phyloP scores from a whole-genome alignment of 345 rosid genomes.

The Camelina sativa region DNA sequence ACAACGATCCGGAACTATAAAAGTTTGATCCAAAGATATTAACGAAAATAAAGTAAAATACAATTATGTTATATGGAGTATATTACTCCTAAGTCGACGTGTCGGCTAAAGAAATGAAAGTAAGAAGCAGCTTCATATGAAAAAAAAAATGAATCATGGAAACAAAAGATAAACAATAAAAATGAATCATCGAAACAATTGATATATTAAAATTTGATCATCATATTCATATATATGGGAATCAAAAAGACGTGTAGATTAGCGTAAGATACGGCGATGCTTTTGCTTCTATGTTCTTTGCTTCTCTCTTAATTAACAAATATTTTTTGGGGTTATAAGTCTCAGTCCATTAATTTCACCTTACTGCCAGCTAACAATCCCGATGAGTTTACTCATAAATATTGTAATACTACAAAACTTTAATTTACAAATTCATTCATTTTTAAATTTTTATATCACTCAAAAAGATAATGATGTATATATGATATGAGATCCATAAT shows the following conservation, averaged over 20 bases:
- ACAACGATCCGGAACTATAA: not conserved
- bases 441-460: constrained; percentile 8
- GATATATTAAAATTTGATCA: constrained; percentile 17
- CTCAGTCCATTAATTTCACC: constrained; percentile 47
- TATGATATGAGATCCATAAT: constrained; percentile 33
- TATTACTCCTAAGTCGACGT: constrained; percentile 37
- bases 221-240: constrained; percentile 36
- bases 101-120: constrained; percentile 38
- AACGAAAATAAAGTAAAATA: not conserved
- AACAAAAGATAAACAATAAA: not conserved
- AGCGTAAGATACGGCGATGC: constrained; percentile 49
- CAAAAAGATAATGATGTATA: constrained; percentile 31
- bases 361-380: constrained; percentile 52
- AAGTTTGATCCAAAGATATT: not conserved
- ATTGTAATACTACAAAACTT: constrained; percentile 29
- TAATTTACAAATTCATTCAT: constrained; percentile 28
- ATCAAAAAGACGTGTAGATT: constrained; percentile 50
- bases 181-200: constrained; percentile 35
- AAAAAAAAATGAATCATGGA: constrained; percentile 1
- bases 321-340: constrained; percentile 35
- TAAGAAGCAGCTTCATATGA: constrained; percentile 37
- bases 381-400: constrained; percentile 42
- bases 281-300: constrained; percentile 43
- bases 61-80: constrained; percentile 15
- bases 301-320: constrained; percentile 32